Evolutionary conservation across 768 basidiomycete genomes (phyloP).

Genomic region (Lactarius hengduanensis): DNA sequence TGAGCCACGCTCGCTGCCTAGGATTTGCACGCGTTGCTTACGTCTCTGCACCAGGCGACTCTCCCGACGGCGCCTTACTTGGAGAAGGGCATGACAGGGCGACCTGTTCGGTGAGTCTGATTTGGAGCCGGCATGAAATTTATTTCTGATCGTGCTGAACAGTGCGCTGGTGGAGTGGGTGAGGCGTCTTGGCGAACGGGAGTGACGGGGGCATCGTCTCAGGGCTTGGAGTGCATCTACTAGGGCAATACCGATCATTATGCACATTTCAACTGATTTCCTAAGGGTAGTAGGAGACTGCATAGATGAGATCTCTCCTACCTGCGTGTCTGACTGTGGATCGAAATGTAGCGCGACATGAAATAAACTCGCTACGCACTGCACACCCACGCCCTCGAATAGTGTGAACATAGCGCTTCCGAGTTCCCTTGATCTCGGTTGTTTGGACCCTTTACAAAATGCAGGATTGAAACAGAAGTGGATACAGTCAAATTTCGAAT

Average conservation of each 20-base stretch:
- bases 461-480: not conserved
- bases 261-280: slow-evolving; percentile 56
- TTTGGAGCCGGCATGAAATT: not conserved
- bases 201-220: not conserved
- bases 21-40: not conserved
- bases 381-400: not conserved
- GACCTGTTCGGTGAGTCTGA: slow-evolving; percentile 64
- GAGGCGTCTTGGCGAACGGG: slow-evolving; percentile 17
- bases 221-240: not conserved
- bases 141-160: not conserved
- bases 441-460: not conserved
- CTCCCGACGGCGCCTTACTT: slow-evolving; percentile 58
- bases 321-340: not conserved
- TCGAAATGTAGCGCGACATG: not conserved
- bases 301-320: not conserved
- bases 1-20: slow-evolving; percentile 32
- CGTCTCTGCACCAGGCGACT: slow-evolving; percentile 42
- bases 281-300: not conserved
- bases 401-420: not conserved
- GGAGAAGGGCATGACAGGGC: slow-evolving; percentile 76
- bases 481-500: not conserved
- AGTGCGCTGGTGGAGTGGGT: slow-evolving; percentile 29
- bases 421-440: not conserved
- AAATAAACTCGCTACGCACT: not conserved
- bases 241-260: slow-evolving; percentile 42